phyloP scores from a whole-genome alignment of 2,329 filamentous ascomycete genomes.

The Lasiodiplodia citricola region DNA sequence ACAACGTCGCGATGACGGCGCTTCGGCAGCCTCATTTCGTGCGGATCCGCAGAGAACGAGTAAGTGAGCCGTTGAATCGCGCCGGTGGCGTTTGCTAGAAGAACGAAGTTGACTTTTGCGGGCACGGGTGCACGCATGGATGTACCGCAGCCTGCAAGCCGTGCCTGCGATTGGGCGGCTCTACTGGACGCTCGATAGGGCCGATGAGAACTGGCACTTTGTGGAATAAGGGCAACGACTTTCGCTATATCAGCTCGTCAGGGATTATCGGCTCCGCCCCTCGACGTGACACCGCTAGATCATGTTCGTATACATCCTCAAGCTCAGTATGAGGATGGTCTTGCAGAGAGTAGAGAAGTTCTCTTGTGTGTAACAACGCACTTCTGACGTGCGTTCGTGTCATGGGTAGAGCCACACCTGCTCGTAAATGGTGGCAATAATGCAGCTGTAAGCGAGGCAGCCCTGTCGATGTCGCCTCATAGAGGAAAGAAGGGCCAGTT shows the following conservation, averaged over 20 bases:
- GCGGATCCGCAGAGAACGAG: conserved; percentile 13
- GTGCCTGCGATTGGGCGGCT: not conserved
- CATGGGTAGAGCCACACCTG: no score
- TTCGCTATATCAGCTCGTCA: not conserved
- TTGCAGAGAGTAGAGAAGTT: no score
- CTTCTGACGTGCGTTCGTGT: no score
- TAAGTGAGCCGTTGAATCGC: not conserved
- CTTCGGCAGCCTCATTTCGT: conserved; percentile 5
- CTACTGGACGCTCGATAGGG: not conserved
- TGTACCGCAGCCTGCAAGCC: not conserved
- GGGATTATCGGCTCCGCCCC: not conserved
- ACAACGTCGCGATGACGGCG: not conserved
- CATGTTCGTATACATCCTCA: no score
- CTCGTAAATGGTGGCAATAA: not conserved
- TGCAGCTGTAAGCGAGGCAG: no score
- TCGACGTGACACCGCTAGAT: no score
- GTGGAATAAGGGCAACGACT: not conserved
- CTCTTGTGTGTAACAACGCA: no score
- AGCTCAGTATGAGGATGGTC: no score
- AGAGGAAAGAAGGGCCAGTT: not conserved
- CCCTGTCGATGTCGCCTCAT: not conserved
- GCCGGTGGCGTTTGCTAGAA: not conserved
- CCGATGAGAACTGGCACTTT: not conserved
- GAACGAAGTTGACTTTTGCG: not conserved
- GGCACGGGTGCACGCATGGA: not conserved